Evolutionary conservation across 805 yeast species (phyloP), one percentile per base, ranked within the genome.

Genomic region (Metschnikowia gelsemii): DNA sequence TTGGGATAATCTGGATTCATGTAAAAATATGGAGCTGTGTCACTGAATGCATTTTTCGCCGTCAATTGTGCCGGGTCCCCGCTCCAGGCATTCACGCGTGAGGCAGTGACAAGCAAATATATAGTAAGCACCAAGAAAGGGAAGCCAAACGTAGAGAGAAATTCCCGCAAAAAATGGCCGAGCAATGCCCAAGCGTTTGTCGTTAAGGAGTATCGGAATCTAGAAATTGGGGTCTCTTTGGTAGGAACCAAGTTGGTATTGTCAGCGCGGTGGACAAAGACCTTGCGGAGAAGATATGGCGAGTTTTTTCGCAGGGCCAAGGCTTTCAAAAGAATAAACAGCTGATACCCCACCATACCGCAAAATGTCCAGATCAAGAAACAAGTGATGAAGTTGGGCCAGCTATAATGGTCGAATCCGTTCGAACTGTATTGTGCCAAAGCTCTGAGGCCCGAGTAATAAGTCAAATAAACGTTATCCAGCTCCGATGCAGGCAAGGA

Each of bases 361-460:
- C 57, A 39, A 0, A 50, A 40, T 1, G 61, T 53, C 59, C 68
- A 59, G 12, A 59, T 47, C 1, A 57, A 16, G 20, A 69, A 54
- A 22, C 61, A 56, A 4, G 70, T 40, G 51, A 77, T 62, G 50
- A 75, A 72, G 50, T 64, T 63, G 38, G 62, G 64, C 80, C 80
- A 75, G 25, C 59, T 64, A 17, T 53, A 52, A 21, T 51, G 46
- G 2, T 51, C 50, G 8, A 58, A 47, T 11, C 49, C 54, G 22
- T 55, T 55, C 5, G 61, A 52, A 16, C 58, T 51, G 33, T 59
- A 61, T 21, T 59, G 58, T 1, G 72, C 59, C 27, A 75, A 54
- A 1, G 68, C 54, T 31, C 61, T 61, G 21, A 77, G 60, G 0
- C 79, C 78, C 1, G 63, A 54, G 42, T 59, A 61, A 30, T 67